Evolutionary conservation across 2,329 filamentous ascomycete genomes (phyloP).

Genomic region (Aspergillus sp.): DNA sequence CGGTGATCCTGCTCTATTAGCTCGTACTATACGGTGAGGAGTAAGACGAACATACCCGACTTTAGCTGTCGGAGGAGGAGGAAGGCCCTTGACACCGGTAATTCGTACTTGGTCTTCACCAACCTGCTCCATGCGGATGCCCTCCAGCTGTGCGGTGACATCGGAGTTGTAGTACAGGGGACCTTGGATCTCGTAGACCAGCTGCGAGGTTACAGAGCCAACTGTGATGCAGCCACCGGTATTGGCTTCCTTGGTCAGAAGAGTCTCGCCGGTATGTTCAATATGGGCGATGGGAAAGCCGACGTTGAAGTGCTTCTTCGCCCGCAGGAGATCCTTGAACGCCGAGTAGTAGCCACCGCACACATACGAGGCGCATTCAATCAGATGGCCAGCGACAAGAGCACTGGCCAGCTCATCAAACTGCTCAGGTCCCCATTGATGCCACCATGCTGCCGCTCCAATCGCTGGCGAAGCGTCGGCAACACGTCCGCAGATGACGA

Average conservation of each 20-base stretch:
- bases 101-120: conserved; percentile 9
- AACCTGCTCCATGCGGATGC: conserved; percentile 8
- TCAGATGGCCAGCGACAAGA: conserved; percentile 23
- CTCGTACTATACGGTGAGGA: neutral
- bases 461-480: conserved; percentile 28
- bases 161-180: conserved; percentile 17
- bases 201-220: conserved; percentile 20
- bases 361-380: conserved; percentile 34
- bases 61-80: conserved; percentile 8
- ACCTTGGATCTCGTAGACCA: conserved; percentile 31
- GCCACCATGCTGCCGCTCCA: conserved; percentile 22
- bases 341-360: conserved; percentile 34
- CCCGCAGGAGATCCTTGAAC: conserved; percentile 27
- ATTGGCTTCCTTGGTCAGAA: conserved; percentile 16
- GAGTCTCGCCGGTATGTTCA: conserved; percentile 13
- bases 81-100: neutral
- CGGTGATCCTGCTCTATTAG: neutral
- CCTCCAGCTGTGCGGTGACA: conserved; percentile 12
- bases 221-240: conserved; percentile 20
- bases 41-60: neutral
- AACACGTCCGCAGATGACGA: conserved; percentile 32
- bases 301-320: conserved; percentile 10
- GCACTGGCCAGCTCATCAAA: conserved; percentile 19
- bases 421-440: conserved; percentile 12
- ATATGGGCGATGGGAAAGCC: conserved; percentile 28